A percentile compares a stretch with the other conserved stretches of the same genome.
Conservation (phyloP, 176 grass and related monocot species). For the Aegilops bicornis region DNA sequence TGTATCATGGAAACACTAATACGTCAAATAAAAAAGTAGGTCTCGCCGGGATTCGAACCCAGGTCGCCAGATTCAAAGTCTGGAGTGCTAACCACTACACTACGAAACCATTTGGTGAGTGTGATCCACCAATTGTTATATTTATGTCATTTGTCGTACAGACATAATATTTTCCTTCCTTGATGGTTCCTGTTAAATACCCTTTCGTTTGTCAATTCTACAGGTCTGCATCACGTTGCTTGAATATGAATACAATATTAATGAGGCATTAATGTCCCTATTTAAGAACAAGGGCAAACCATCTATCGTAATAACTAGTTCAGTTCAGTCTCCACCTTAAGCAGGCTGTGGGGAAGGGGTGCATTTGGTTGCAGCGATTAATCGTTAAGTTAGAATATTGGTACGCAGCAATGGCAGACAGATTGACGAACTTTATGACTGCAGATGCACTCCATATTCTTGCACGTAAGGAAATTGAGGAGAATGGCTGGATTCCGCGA, state of each 20-base stretch:
- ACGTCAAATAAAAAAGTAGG: background rate
- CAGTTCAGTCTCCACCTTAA: constrained; percentile 1
- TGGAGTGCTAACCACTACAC: constrained; percentile 99
- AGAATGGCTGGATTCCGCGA: constrained; percentile 77
- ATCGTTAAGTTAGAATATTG: background rate
- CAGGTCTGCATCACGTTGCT: background rate
- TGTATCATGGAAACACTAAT: background rate
- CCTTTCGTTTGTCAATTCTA: background rate
- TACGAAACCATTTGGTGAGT: background rate
- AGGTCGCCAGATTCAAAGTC: constrained; percentile 99
- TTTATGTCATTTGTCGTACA: background rate
- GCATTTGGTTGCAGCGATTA: background rate
- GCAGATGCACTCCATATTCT: constrained; percentile 91
- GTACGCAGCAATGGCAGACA: background rate
- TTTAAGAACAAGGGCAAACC: constrained; percentile 13
- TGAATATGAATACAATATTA: constrained; percentile 17
- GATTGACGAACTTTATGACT: constrained; percentile 32
- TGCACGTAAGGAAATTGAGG: constrained; percentile 84
- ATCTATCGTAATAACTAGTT: background rate
- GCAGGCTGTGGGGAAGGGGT: background rate
- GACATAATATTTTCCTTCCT: background rate
- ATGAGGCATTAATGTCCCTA: constrained; percentile 7
- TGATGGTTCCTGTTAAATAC: background rate
- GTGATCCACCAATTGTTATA: background rate
- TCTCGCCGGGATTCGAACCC: constrained; percentile 92